Evolutionary conservation across 2,329 filamentous ascomycete genomes (phyloP).

Genomic region (Alternaria arborescens): DNA sequence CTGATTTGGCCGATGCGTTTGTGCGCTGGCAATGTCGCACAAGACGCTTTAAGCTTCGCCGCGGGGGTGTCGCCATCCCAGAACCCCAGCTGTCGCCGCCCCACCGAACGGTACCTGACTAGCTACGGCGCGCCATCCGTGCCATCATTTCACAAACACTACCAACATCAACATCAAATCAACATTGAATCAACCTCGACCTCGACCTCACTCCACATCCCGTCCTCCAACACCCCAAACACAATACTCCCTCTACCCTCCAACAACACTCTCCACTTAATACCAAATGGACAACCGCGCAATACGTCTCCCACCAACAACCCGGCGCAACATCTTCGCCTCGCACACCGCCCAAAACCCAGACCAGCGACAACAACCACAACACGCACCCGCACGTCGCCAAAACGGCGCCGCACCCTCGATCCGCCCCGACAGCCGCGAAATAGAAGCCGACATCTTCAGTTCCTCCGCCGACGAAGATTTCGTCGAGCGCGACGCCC

Average conservation of each 20-base stretch:
- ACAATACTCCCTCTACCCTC: background rate
- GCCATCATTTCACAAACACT: constrained; percentile 1
- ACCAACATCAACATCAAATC: background rate
- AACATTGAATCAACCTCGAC: background rate
- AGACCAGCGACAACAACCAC: constrained; percentile 7
- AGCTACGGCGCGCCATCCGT: constrained; percentile 18
- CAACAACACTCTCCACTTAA: background rate
- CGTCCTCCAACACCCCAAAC: background rate
- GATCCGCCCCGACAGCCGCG: constrained; percentile 29
- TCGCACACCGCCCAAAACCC: constrained; percentile 30
- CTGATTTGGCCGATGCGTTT: background rate
- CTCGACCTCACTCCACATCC: constrained; percentile 2
- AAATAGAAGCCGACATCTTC: constrained; percentile 26
- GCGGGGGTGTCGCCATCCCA: constrained; percentile 2
- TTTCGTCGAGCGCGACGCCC: constrained; percentile 60
- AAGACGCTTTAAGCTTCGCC: background rate
- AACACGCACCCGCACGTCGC: constrained; percentile 25
- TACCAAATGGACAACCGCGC: constrained; percentile 33
- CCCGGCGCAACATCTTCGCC: constrained; percentile 45
- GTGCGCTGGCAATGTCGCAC: background rate
- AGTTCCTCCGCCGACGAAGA: constrained; percentile 47
- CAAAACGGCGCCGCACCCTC: constrained; percentile 31
- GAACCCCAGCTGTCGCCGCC: background rate
- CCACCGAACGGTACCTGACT: constrained; percentile 17
- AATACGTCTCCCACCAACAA: constrained; percentile 34